These are phyloP conservation scores for Wickerhamomyces silvicola DNA, from an alignment of 805 yeast species.

Conservation along the genomic window DNA sequence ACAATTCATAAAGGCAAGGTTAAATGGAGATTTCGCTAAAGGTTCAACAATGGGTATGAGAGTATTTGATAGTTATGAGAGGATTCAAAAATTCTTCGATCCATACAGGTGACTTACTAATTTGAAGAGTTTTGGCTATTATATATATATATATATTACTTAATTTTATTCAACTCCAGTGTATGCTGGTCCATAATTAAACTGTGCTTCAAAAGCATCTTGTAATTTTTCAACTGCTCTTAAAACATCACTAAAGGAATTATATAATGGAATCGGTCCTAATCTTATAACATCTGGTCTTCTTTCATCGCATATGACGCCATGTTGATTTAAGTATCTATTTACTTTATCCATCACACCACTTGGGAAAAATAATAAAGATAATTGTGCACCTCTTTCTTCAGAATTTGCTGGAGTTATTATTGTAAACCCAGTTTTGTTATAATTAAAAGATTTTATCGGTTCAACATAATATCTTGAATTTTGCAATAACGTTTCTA, in stretches of 20 bases:
- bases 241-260: slow-evolving; percentile 60
- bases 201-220: slow-evolving; percentile 14
- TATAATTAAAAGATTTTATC: slow-evolving; percentile 17
- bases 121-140: neutral
- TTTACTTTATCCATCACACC: slow-evolving; percentile 60
- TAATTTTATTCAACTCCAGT: no score
- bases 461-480: slow-evolving; percentile 40
- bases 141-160: neutral
- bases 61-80: slow-evolving; percentile 40
- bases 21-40: slow-evolving; percentile 31
- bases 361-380: slow-evolving; percentile 58
- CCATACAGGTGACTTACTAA: slow-evolving; percentile 32
- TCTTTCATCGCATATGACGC: slow-evolving; percentile 82
- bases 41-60: slow-evolving; percentile 61
- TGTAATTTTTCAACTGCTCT: slow-evolving; percentile 39
- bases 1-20: slow-evolving; percentile 25
- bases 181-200: neutral
- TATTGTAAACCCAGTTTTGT: slow-evolving; percentile 42
- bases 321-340: slow-evolving; percentile 40
- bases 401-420: slow-evolving; percentile 58
- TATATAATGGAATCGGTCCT: slow-evolving; percentile 85
- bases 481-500: slow-evolving; percentile 39
- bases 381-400: slow-evolving; percentile 77
- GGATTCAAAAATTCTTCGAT: slow-evolving; percentile 47
- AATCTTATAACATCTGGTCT: slow-evolving; percentile 84